A percentile compares a stretch with the other conserved stretches of the same genome.
Evolutionary conservation across 2,329 filamentous ascomycete genomes (phyloP).

Genomic region (Cercospora sojina): DNA sequence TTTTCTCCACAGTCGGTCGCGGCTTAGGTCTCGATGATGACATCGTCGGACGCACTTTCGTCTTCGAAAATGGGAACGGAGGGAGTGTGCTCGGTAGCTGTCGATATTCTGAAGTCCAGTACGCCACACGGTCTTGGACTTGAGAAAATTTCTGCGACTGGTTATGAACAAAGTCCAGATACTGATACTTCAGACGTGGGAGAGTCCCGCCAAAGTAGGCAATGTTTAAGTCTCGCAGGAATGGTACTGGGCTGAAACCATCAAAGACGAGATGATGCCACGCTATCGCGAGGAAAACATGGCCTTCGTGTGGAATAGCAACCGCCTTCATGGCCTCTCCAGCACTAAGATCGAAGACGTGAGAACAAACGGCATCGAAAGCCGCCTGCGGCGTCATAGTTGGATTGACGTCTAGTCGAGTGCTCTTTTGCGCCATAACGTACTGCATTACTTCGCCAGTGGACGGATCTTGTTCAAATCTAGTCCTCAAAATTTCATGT

Average conservation of each 20-base stretch:
- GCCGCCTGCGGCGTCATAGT: conserved; percentile 9
- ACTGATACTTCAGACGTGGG: conserved; percentile 13
- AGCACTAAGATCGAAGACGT: conserved; percentile 11
- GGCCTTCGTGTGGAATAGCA: conserved; percentile 28
- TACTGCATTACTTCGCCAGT: conserved; percentile 12
- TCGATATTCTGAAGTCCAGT: conserved; percentile 12
- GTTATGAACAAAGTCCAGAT: conserved; percentile 13
- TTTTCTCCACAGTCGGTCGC: conserved; percentile 11
- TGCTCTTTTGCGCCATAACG: conserved; percentile 10
- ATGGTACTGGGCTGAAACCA: conserved; percentile 30
- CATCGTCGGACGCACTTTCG: conserved; percentile 21
- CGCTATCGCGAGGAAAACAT: conserved; percentile 27
- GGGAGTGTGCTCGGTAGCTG: conserved; percentile 25
- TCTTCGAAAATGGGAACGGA: conserved; percentile 29
- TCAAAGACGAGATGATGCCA: conserved; percentile 39
- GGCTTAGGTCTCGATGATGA: conserved; percentile 7
- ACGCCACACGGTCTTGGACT: conserved; percentile 10
- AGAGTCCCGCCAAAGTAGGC: conserved; percentile 22
- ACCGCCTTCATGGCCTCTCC: conserved; percentile 15
- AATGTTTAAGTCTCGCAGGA: conserved; percentile 31
- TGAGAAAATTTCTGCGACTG: conserved; percentile 5
- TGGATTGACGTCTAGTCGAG: neutral
- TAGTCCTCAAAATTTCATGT: conserved; percentile 12
- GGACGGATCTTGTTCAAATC: conserved; percentile 5
- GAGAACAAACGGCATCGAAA: conserved; percentile 11